Percentiles rank a stretch among this genome's conserved stretches.
Conservation (phyloP, 2,329 filamentous ascomycete genomes). For the Ramularia endophylla region DNA sequence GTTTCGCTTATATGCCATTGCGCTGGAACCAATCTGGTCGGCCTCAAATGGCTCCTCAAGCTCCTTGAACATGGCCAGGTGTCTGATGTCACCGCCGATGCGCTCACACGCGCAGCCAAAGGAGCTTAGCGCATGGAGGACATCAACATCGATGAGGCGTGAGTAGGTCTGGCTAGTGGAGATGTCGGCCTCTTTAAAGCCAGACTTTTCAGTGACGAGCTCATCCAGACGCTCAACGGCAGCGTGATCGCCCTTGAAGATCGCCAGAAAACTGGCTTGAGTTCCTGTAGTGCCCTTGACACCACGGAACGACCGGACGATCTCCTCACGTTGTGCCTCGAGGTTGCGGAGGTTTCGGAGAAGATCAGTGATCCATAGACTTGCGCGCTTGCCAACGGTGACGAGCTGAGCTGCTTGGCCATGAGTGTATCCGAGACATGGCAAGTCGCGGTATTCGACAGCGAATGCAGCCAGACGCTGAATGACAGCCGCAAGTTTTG, state of each 20-base stretch:
- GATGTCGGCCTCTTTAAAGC: conserved; percentile 55
- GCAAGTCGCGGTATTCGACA: conserved; percentile 63
- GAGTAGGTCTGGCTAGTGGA: conserved; percentile 71
- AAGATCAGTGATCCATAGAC: conserved; percentile 70
- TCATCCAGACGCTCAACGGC: conserved; percentile 59
- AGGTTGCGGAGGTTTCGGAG: conserved; percentile 70
- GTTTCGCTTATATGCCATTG: conserved; percentile 63
- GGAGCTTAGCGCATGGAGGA: conserved; percentile 74
- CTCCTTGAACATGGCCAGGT: conserved; percentile 72
- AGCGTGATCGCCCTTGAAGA: conserved; percentile 55
- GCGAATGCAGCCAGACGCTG: conserved; percentile 68
- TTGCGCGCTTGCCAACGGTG: conserved; percentile 60
- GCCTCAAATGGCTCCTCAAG: conserved; percentile 79
- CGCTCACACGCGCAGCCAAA: conserved; percentile 74
- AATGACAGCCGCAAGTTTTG: conserved; percentile 74
- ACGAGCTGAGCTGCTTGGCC: conserved; percentile 55
- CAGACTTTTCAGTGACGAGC: conserved; percentile 60
- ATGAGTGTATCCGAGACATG: conserved; percentile 73
- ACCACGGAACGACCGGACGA: conserved; percentile 63
- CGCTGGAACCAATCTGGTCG: conserved; percentile 66
- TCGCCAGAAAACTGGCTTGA: conserved; percentile 70
- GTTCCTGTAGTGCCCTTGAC: conserved; percentile 68
- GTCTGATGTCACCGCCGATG: conserved; percentile 68
- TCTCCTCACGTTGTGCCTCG: conserved; percentile 59
- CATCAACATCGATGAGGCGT: conserved; percentile 72